A percentile compares a stretch with the other conserved stretches of the same genome.
Conservation (phyloP, 139 green algal species). For the Closterium sp. region DNA sequence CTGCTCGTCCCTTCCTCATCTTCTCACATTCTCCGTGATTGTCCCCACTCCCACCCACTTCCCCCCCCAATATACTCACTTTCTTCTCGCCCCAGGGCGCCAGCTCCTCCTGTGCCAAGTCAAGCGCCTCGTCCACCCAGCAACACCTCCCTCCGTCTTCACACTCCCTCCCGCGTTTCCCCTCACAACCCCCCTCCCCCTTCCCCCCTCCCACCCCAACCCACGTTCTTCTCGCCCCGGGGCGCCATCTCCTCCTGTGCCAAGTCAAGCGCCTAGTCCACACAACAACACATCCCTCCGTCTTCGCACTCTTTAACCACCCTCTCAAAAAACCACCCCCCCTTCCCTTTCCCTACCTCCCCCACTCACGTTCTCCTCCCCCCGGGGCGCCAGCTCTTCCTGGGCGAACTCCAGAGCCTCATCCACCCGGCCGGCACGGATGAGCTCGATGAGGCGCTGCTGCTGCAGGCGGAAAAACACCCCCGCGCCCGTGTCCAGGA, state of each 20-base stretch:
- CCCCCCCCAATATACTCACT: too few species aligned
- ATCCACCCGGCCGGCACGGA: conserved; percentile 72
- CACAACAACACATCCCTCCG: too few species aligned
- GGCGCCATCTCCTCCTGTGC: too few species aligned
- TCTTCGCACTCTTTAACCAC: too few species aligned
- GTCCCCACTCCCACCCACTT: too few species aligned
- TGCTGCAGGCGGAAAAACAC: conserved; percentile 96
- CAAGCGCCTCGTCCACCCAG: conserved; percentile 76
- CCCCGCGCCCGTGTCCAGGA: conserved; percentile 72
- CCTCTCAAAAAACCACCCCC: too few species aligned
- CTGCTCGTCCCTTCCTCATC: too few species aligned
- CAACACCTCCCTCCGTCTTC: conserved; percentile 17
- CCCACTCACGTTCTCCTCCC: conserved; percentile 78
- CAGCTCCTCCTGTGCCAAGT: conserved; percentile 89
- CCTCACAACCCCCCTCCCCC: conserved; percentile 1
- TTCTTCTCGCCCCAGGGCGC: conserved; percentile 87
- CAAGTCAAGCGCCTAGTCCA: too few species aligned
- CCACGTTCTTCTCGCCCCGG: too few species aligned
- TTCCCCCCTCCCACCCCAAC: background rate
- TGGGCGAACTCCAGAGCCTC: conserved; percentile 88
- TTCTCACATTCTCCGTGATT: too few species aligned
- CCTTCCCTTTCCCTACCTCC: too few species aligned
- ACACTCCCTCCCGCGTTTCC: too few species aligned
- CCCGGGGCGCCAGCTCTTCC: conserved; percentile 84
- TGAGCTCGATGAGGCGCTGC: conserved; percentile 94